A percentile compares a stretch with the other conserved stretches of the same genome.
These are phyloP conservation scores for Xylariaceae sp. DNA, from an alignment of 2,329 filamentous ascomycete species.

Conservation along the genomic window DNA sequence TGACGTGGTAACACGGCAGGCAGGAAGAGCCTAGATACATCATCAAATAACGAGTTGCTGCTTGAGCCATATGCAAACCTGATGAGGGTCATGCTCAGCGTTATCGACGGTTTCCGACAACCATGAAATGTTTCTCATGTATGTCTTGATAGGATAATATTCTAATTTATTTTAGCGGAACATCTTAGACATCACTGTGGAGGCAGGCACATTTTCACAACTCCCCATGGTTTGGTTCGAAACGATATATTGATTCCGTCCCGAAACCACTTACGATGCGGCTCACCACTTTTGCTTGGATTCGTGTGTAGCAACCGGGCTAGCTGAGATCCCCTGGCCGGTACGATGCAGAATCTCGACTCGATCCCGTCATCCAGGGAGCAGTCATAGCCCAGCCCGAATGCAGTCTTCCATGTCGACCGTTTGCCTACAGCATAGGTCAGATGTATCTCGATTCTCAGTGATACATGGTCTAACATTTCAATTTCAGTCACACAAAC, in stretches of 20 bases:
- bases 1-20: no score
- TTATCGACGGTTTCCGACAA: no score
- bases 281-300: constrained; percentile 1
- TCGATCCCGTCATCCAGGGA: not conserved
- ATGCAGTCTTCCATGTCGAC: constrained; percentile 4
- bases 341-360: not conserved
- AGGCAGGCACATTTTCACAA: constrained; percentile 14
- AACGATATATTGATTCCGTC: constrained; percentile 17
- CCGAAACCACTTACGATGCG: constrained; percentile 15
- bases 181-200: constrained; percentile 16
- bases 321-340: not conserved
- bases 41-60: no score
- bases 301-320: not conserved
- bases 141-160: no score
- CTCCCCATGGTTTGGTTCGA: constrained; percentile 11
- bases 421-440: constrained; percentile 7
- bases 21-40: no score
- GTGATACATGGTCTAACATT: constrained; percentile 8
- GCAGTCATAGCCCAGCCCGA: constrained; percentile 4
- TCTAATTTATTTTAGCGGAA: no score
- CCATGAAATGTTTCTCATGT: no score
- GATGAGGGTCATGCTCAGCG: no score
- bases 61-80: no score
- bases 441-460: no score
- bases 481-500: constrained; percentile 11